Evolutionary conservation across 2,329 filamentous ascomycete species (phyloP).

Genomic region (Fusarium albosuccineum): DNA sequence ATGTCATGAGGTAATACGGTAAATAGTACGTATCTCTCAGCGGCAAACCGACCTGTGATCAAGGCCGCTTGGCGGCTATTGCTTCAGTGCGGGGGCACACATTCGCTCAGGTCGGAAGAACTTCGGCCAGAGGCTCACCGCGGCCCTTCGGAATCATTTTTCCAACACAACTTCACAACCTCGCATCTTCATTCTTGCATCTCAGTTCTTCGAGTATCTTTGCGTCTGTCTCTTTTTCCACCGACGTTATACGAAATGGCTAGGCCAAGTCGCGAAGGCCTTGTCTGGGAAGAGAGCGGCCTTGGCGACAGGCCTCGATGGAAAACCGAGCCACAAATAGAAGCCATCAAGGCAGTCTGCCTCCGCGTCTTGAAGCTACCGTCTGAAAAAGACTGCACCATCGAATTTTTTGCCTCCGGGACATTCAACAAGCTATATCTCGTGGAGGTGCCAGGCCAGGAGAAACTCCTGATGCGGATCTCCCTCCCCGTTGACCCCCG

Average conservation of each 20-base stretch:
- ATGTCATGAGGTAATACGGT: too few species aligned
- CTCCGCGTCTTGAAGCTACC: background rate
- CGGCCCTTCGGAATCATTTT: too few species aligned
- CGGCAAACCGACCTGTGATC: too few species aligned
- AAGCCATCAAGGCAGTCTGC: constrained; percentile 7
- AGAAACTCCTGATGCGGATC: constrained; percentile 3
- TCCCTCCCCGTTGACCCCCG: constrained; percentile 15
- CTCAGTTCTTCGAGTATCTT: too few species aligned
- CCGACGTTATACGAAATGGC: background rate
- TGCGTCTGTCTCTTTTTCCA: too few species aligned
- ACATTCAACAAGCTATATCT: constrained; percentile 2
- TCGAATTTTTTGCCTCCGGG: constrained; percentile 2
- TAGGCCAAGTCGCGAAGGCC: constrained; percentile 1
- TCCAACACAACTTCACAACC: too few species aligned
- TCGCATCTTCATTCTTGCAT: too few species aligned
- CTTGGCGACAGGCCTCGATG: background rate
- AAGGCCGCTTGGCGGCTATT: too few species aligned
- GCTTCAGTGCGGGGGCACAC: too few species aligned
- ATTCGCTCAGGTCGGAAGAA: too few species aligned
- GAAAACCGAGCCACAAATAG: background rate
- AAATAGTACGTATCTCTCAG: too few species aligned
- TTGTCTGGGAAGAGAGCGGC: background rate
- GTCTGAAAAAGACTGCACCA: background rate
- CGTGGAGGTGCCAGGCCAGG: background rate
- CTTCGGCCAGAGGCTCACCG: too few species aligned